Base-by-base conservation (phyloP, 257 asterid species). In the Avicennia marina region DNA sequence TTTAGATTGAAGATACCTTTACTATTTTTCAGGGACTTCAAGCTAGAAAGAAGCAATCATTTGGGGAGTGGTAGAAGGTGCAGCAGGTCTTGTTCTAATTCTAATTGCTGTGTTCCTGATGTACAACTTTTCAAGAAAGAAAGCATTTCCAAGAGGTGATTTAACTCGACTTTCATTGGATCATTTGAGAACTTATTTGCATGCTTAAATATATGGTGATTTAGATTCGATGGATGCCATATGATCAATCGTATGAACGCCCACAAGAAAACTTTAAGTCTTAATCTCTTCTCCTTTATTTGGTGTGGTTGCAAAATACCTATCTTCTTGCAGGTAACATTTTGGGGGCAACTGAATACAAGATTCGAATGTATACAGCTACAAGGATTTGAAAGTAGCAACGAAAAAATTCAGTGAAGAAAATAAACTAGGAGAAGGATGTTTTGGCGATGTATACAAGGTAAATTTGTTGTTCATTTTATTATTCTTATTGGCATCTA, bases 391-490 rank as follows among this genome's bases (percentile, higher is more conserved):
- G 66, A 86, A 74, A 70, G 39, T 66, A 21, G 90, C 95, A 25
- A 86, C 97, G 1, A 68, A 69, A 34, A 69, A 79, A 67, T 86
- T 89, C 50, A 80, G 81, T 9, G 81, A 81, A 63, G 89, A 81
- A 56, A 74, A 71, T 52, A 89, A 89, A 44, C 80, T 89, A 2
- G 97, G 97, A 27, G 91, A 78, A 71, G 95, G 97, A 4, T 86
- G 86, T 38, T 89, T 83, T 54, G 95, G 97, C 12, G 86, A 65
- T 58, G 94, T 86, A 9, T 89, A 70, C 79, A 89, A 83, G 90
- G 96, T 87, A 62, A 27, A 22, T 10, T 18, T 24, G 21, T 11
- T 2, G 2, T 16, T 11, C 20, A 19, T 13, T n/a, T n/a, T n/a
- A n/a, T n/a, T n/a, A n/a, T n/a, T n/a, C 11, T 17, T 11, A 18